A percentile compares a stretch with the other conserved stretches of the same genome.
Evolutionary conservation across 306 rosid species (phyloP).

Genomic region (Vigna angularis): DNA sequence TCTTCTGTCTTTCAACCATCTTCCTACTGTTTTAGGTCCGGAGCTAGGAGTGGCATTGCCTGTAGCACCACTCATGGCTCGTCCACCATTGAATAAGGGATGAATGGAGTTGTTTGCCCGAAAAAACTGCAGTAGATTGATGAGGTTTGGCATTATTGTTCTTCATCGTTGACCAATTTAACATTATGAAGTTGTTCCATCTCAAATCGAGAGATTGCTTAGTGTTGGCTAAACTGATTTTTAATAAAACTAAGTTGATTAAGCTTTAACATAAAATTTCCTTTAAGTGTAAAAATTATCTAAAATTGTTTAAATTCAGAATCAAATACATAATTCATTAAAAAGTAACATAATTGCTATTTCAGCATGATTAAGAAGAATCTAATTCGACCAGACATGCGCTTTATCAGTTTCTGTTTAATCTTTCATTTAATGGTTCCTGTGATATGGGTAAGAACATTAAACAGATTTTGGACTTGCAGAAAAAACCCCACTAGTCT

Average conservation of each 20-base stretch:
- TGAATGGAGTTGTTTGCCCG: slow-evolving; percentile 81
- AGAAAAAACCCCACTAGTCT: neutral
- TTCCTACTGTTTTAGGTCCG: slow-evolving; percentile 92
- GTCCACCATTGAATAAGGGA: slow-evolving; percentile 75
- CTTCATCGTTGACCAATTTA: neutral
- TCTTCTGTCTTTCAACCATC: slow-evolving; percentile 95
- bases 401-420: neutral
- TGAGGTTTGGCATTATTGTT: slow-evolving; percentile 4
- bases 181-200: slow-evolving; percentile 27
- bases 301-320: too few relatives aligned
- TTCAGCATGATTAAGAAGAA: too few relatives aligned
- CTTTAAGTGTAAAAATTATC: too few relatives aligned
- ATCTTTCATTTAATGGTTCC: slow-evolving; percentile 16
- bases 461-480: neutral
- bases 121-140: slow-evolving; percentile 66
- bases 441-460: neutral
- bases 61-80: slow-evolving; percentile 60
- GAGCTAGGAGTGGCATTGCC: slow-evolving; percentile 55
- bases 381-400: too few relatives aligned
- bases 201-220: neutral
- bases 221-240: too few relatives aligned
- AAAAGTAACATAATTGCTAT: too few relatives aligned
- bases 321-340: too few relatives aligned
- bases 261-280: too few relatives aligned
- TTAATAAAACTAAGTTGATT: too few relatives aligned